Conservation (phyloP, 2,329 filamentous ascomycete genomes). For the Colletotrichum zoysiae region DNA sequence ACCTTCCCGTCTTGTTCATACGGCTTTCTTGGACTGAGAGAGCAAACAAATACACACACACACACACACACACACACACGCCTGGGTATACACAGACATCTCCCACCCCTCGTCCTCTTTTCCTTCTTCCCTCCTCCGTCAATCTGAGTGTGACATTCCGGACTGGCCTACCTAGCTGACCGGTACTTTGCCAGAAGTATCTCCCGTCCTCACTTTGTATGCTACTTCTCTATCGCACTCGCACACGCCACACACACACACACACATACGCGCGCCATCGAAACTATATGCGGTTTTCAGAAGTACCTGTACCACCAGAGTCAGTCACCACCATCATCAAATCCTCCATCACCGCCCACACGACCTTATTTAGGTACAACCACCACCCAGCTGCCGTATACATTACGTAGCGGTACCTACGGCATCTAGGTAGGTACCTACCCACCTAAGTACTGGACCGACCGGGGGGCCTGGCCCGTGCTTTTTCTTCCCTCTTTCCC, state of each 20-base stretch:
- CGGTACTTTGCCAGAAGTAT: constrained; percentile 35
- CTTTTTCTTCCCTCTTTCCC: constrained; percentile 35
- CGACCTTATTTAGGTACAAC: neutral
- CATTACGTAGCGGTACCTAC: too few relatives aligned
- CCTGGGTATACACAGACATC: neutral
- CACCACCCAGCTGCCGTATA: neutral
- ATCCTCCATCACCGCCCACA: constrained; percentile 2
- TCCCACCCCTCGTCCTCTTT: constrained; percentile 21
- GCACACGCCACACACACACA: constrained; percentile 2
- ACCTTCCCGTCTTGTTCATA: neutral
- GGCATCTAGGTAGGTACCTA: neutral
- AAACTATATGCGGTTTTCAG: neutral
- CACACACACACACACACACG: neutral
- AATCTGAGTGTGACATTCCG: constrained; percentile 14
- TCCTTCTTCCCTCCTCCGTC: neutral
- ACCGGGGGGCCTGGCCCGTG: constrained; percentile 16
- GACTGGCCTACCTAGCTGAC: constrained; percentile 27
- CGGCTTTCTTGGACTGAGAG: neutral
- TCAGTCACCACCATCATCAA: neutral
- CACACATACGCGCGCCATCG: neutral
- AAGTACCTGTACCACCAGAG: neutral
- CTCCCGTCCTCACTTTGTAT: constrained; percentile 2
- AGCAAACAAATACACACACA: neutral
- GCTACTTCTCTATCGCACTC: neutral
- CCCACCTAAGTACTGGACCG: neutral